Evolutionary conservation across 176 grass and related monocot genomes (phyloP).

Genomic region (Oropetium thomaeum): DNA sequence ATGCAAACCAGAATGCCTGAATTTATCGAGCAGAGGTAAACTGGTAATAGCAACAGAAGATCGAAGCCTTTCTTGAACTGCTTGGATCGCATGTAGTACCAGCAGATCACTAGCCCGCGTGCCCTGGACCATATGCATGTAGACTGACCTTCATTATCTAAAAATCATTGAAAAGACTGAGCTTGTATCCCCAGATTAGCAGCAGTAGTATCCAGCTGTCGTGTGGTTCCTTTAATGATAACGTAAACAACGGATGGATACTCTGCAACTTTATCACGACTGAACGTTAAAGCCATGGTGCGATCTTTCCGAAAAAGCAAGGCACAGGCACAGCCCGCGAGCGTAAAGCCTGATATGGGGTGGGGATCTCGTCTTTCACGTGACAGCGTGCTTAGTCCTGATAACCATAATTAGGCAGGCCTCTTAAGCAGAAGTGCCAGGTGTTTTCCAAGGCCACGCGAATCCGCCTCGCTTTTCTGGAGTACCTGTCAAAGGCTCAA

Average conservation of each 20-base stretch:
- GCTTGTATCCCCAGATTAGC: too few species aligned
- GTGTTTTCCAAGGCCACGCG: neutral
- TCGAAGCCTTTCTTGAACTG: neutral
- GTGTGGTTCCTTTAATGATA: constrained; percentile 5
- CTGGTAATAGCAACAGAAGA: neutral
- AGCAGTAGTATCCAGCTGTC: constrained; percentile 24
- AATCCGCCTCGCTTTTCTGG: neutral
- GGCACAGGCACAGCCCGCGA: neutral
- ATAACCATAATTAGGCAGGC: neutral
- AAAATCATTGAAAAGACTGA: too few species aligned
- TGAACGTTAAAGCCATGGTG: constrained; percentile 23
- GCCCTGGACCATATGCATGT: too few species aligned
- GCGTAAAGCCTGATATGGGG: constrained; percentile 27
- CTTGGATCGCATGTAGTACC: neutral
- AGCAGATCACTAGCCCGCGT: neutral
- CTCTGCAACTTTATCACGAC: constrained; percentile 28
- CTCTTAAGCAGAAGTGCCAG: neutral
- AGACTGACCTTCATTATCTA: too few species aligned
- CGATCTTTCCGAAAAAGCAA: constrained; percentile 26
- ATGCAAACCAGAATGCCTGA: neutral
- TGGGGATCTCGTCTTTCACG: constrained; percentile 31
- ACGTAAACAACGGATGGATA: constrained; percentile 23
- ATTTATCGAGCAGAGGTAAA: neutral
- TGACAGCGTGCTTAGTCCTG: neutral
- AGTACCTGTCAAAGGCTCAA: constrained; percentile 6